Conservation (phyloP, 2,329 filamentous ascomycete species). For the Aspergillus aculeatinus region DNA sequence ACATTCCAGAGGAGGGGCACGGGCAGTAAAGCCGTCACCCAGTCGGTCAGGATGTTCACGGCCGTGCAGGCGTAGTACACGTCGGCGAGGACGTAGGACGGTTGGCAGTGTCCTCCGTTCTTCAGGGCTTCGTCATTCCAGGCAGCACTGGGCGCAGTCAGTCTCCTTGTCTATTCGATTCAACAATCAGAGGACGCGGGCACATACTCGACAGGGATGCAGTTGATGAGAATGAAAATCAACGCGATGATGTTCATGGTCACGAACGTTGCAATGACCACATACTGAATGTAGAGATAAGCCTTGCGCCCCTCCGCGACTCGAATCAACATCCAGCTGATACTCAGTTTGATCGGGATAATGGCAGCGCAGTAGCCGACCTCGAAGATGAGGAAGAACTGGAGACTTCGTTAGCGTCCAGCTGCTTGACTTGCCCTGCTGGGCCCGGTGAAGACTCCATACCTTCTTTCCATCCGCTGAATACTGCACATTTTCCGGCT, state of each 20-base stretch:
- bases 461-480: constrained; percentile 21
- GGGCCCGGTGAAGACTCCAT: not conserved
- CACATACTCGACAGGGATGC: constrained; percentile 22
- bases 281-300: constrained; percentile 24
- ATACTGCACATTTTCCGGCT: constrained; percentile 21
- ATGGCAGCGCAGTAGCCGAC: constrained; percentile 28
- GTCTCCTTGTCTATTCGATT: not conserved
- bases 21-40: constrained; percentile 32
- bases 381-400: constrained; percentile 30
- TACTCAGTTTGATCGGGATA: constrained; percentile 29
- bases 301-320: constrained; percentile 23
- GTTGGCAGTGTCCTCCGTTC: constrained; percentile 22
- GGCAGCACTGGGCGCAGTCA: constrained; percentile 16
- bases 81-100: constrained; percentile 22
- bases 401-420: not conserved
- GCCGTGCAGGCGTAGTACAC: constrained; percentile 27
- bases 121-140: constrained; percentile 19
- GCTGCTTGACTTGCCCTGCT: not conserved
- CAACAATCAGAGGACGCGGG: no score
- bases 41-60: constrained; percentile 27
- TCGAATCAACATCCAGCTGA: constrained; percentile 28
- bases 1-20: constrained; percentile 43
- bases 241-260: constrained; percentile 26
- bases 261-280: constrained; percentile 18
- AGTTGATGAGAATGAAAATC: constrained; percentile 26